Base-by-base conservation (phyloP, 352 stramenopile species). In the Pythium phragmiticola region DNA sequence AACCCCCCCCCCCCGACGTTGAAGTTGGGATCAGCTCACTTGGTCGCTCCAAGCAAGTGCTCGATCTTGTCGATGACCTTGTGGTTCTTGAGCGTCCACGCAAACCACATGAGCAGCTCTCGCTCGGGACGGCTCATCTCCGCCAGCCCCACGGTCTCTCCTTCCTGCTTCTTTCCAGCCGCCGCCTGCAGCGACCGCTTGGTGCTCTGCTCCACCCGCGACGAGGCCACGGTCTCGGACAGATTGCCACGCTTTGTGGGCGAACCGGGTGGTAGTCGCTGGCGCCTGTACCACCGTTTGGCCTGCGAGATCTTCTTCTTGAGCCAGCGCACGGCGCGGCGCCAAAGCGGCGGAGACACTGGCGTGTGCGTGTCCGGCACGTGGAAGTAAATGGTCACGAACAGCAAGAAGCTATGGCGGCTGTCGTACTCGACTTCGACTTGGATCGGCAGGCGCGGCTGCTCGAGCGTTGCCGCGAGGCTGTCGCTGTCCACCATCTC, bases 361-460 rank as follows among this genome's bases (percentile, higher is more conserved):
- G 43, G 43, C 43, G 46, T 55, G 56, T 63, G 56, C 43, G 37
- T 7, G 56, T 67, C 45, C 21, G 60, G 64, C 4, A 73, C 50
- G 16, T 74, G 76, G 48, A 84, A 83, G 39, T 73, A 74, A 60
- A 87, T 82, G 21, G 63, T 79, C 45, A 83, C 72, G 21, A 78
- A 80, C n/a, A 84, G 72, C 39, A 86, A 26, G 36, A 81, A 86
- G 12, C 71, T 76, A 39, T 83, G 74, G 23, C 76, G 75, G 57
- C 76, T 82, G 55, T 88, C 60, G 61, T 89, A 82, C 60, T 84
- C 70, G 9, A 91, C 76, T 53, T 94, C 87, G 6, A 98, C 78
- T 51, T 82, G 75, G 13, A 96, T 88, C 9, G 77, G 76, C 39
- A 76, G 67, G 4, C 68, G 70, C 23, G 56, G 57, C 2, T 74